phyloP scores from a whole-genome alignment of 1,284 basidiomycete species.

The Grifola frondosa region DNA sequence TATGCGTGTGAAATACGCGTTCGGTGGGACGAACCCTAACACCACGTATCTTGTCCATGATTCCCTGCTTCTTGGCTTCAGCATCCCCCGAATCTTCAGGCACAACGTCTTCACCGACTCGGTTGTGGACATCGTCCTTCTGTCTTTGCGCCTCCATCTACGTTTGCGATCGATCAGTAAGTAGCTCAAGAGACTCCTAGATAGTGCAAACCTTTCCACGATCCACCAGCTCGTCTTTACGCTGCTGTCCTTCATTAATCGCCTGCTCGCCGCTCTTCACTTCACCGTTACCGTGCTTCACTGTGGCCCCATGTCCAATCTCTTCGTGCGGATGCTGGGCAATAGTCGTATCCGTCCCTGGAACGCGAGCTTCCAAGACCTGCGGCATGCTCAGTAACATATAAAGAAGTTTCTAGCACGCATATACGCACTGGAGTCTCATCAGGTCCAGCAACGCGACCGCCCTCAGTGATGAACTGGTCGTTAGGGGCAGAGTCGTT shows the following conservation, averaged over 20 bases:
- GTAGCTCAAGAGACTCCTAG: not conserved
- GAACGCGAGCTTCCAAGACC: slow-evolving; percentile 51
- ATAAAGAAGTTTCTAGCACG: no score
- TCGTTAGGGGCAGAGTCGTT: slow-evolving; percentile 71
- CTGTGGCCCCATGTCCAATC: slow-evolving; percentile 26
- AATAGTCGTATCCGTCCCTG: slow-evolving; percentile 41
- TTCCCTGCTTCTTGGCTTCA: slow-evolving; percentile 50
- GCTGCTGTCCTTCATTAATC: slow-evolving; percentile 19
- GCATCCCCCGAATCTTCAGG: slow-evolving; percentile 40
- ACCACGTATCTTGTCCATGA: slow-evolving; percentile 48
- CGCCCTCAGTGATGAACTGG: slow-evolving; percentile 55
- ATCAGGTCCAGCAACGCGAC: slow-evolving; percentile 39
- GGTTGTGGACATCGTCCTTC: slow-evolving; percentile 33
- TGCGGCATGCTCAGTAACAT: not conserved
- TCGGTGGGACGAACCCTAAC: slow-evolving; percentile 28
- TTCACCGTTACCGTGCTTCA: slow-evolving; percentile 37
- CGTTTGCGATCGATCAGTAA: not conserved
- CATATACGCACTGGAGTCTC: slow-evolving; percentile 31
- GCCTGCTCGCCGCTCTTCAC: slow-evolving; percentile 33
- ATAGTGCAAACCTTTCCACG: slow-evolving; percentile 16
- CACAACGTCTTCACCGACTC: slow-evolving; percentile 22
- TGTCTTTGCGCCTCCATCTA: slow-evolving; percentile 31
- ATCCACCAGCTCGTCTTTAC: slow-evolving; percentile 19
- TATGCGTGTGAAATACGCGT: not conserved
- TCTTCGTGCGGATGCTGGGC: slow-evolving; percentile 46